A percentile compares a stretch with the other conserved stretches of the same genome.
phyloP scores from a whole-genome alignment of 2,329 filamentous ascomycete genomes.

The Phoma sp. region DNA sequence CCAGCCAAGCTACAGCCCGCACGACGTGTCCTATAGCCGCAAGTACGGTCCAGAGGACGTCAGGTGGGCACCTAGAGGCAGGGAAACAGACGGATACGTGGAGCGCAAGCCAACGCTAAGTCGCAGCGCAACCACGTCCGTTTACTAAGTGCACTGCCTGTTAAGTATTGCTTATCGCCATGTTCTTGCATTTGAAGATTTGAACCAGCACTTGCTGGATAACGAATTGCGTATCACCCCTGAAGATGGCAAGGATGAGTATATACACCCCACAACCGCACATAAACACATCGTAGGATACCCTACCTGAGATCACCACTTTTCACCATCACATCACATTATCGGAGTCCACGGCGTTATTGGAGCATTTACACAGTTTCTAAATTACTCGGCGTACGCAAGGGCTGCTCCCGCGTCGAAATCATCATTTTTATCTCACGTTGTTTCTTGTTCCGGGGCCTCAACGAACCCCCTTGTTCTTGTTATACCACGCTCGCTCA shows the following conservation, averaged over 20 bases:
- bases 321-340: not conserved
- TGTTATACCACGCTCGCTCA: conserved; percentile 9
- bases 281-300: conserved; percentile 14
- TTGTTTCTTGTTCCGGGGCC: not conserved
- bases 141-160: conserved; percentile 27
- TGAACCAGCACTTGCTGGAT: not conserved
- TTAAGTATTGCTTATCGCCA: not conserved
- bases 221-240: not conserved
- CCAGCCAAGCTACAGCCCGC: conserved; percentile 42
- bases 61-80: conserved; percentile 33
- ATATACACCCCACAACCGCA: conserved; percentile 13
- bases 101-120: conserved; percentile 34
- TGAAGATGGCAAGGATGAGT: not conserved
- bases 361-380: conserved; percentile 8
- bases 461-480: not conserved
- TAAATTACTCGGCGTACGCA: conserved; percentile 9
- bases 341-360: conserved; percentile 9
- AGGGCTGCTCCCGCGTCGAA: conserved; percentile 17
- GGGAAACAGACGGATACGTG: conserved; percentile 36
- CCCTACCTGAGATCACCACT: conserved; percentile 1
- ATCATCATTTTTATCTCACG: not conserved
- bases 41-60: conserved; percentile 49
- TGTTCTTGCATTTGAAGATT: conserved; percentile 1
- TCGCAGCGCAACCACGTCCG: conserved; percentile 38
- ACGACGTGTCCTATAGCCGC: conserved; percentile 40